Conservation (phyloP, 2,329 filamentous ascomycete species). For the Phyllosticta ampelicida region DNA sequence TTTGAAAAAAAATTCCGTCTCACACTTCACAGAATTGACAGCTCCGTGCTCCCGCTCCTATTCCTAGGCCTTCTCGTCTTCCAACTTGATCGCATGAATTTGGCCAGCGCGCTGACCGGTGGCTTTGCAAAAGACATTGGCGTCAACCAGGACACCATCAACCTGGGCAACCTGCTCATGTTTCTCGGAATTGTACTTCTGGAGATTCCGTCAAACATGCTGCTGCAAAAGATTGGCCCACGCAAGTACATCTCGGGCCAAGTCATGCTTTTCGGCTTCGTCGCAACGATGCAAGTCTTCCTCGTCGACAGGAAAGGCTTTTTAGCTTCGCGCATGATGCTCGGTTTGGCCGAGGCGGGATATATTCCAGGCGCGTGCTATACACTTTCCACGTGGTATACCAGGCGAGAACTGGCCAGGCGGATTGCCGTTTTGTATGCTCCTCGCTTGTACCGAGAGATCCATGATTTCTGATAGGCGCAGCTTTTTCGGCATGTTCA, state of each 20-base stretch:
- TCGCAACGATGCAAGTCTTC: constrained; percentile 34
- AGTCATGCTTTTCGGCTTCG: constrained; percentile 38
- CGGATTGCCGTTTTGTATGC: constrained; percentile 37
- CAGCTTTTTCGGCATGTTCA: constrained; percentile 43
- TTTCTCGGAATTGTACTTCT: constrained; percentile 41
- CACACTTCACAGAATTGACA: constrained; percentile 31
- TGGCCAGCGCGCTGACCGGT: constrained; percentile 41
- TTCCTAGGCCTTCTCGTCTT: constrained; percentile 42
- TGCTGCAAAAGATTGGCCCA: constrained; percentile 26
- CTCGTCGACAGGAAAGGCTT: constrained; percentile 31
- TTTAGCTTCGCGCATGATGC: constrained; percentile 33
- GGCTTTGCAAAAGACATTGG: constrained; percentile 36
- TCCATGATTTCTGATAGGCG: background rate
- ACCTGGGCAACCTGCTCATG: constrained; percentile 45
- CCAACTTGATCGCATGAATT: constrained; percentile 44
- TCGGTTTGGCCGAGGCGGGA: constrained; percentile 41
- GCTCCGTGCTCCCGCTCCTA: constrained; percentile 38
- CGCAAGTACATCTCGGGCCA: constrained; percentile 40
- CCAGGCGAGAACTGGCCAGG: constrained; percentile 34
- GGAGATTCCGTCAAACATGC: constrained; percentile 43
- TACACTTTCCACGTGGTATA: constrained; percentile 44
- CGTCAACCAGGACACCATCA: constrained; percentile 38
- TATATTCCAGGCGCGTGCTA: constrained; percentile 44
- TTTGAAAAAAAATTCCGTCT: no score
- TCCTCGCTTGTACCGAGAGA: background rate